phyloP scores from a whole-genome alignment of 305 asterid species.

The Solanum hybrid region DNA sequence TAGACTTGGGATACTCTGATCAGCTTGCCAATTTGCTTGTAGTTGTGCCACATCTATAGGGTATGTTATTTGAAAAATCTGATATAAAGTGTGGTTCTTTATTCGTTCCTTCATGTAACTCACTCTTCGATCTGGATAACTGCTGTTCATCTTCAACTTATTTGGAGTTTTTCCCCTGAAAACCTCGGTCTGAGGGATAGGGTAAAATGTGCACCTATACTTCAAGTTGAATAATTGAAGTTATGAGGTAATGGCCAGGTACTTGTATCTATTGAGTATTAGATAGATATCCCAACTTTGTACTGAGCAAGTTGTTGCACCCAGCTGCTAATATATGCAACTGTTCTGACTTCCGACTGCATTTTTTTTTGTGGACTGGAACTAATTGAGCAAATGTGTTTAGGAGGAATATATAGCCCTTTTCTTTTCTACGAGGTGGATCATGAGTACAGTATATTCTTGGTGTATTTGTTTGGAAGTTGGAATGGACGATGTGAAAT shows the following conservation, averaged over 20 bases:
- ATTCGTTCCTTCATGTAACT: neutral
- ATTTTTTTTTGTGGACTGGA: neutral
- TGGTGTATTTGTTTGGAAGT: neutral
- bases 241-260: neutral
- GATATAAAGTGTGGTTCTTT: neutral
- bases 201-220: neutral
- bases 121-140: neutral
- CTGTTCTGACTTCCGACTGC: neutral
- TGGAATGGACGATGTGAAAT: neutral
- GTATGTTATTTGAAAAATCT: neutral
- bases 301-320: neutral
- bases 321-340: neutral
- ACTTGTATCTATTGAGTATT: too few relatives aligned
- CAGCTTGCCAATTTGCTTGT: neutral
- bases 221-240: neutral
- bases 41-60: neutral
- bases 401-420: too few relatives aligned
- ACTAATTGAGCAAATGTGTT: neutral
- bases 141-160: neutral
- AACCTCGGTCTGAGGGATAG: neutral
- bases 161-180: neutral
- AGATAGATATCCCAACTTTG: neutral
- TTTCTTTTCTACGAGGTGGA: neutral
- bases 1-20: neutral
- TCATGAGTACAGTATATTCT: neutral